Evolutionary conservation across 345 rosid genomes (phyloP), one percentile per base, ranked within the genome.

Genomic region (Diplotaxis tenuifolia): DNA sequence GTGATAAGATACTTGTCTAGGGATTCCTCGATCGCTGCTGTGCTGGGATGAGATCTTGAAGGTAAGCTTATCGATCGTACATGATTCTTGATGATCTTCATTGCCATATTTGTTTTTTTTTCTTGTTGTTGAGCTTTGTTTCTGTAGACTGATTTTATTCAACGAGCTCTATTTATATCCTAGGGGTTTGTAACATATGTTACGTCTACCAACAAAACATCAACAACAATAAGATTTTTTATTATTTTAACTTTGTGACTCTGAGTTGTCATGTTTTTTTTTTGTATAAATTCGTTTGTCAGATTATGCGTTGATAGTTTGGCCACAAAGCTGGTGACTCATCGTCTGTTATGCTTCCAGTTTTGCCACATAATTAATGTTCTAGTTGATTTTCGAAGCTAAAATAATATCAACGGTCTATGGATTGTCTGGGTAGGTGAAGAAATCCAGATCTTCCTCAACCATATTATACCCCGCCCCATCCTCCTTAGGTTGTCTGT

Each of bases 11-110:
- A 73, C 67, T 80, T 85, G 71, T 65, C 68, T 14, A 87, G 81
- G 82, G 80, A 84, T 34, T 86, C 89, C 72, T 90, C 91, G 1
- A 84, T 63, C 54, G 42, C 80, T 29, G 65, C 34, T 18, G 88
- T 85, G 55, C 72, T 78, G 12, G 96, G 97, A 82, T 93, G 93
- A 62, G 93, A 82, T 60, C 92, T 86, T 65, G 91, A 80, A 52
- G 94, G 89, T 65, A 89, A 84, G 81, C 28, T 25, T 25, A 25
- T 25, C 28, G 28, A 25, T 25, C 93, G 70, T 21, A 76, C 73
- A 42, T 83, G 85, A 67, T 77, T 83, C 45, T 73, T 82, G 49
- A 66, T 66, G 0, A 83, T 87, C 91, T 73, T 82, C 59, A 62
- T 76, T 12, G 58, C 72, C 72, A 71, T 60, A 6, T 29, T 29